Evolutionary conservation across 768 basidiomycete species (phyloP).

Genomic region (Tulasnella sp.): DNA sequence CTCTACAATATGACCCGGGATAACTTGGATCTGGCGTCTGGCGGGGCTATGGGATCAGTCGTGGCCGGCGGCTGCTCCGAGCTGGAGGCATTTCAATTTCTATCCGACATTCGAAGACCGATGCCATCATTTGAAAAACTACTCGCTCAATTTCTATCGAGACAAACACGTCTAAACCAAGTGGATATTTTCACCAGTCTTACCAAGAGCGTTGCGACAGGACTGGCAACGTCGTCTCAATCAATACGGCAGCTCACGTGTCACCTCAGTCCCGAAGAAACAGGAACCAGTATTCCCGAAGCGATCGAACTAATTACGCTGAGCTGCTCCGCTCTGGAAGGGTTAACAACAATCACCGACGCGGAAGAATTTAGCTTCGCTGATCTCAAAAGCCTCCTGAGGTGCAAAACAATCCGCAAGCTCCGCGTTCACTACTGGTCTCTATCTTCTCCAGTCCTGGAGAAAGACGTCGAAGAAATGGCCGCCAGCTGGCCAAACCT

Average conservation of each 20-base stretch:
- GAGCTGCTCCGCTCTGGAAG: background rate
- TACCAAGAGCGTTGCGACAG: background rate
- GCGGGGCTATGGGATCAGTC: background rate
- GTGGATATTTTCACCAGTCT: background rate
- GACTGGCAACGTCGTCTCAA: background rate
- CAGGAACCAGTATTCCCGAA: background rate
- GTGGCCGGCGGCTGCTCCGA: background rate
- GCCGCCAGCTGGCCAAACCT: background rate
- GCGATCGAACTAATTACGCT: background rate
- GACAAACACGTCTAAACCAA: background rate
- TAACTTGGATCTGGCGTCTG: background rate
- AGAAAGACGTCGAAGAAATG: background rate
- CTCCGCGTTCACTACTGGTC: background rate
- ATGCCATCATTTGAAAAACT: background rate
- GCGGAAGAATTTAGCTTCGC: background rate
- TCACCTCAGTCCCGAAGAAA: background rate
- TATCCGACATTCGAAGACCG: background rate
- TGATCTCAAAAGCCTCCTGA: background rate
- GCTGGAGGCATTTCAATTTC: background rate
- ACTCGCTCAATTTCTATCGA: background rate
- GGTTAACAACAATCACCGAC: background rate
- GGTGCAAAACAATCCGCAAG: background rate
- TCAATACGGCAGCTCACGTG: background rate
- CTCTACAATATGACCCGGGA: background rate
- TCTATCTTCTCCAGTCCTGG: background rate